Evolutionary conservation across 345 rosid species (phyloP), one percentile per base, ranked within the genome.

Genomic region (Raphanus raphanistrum): DNA sequence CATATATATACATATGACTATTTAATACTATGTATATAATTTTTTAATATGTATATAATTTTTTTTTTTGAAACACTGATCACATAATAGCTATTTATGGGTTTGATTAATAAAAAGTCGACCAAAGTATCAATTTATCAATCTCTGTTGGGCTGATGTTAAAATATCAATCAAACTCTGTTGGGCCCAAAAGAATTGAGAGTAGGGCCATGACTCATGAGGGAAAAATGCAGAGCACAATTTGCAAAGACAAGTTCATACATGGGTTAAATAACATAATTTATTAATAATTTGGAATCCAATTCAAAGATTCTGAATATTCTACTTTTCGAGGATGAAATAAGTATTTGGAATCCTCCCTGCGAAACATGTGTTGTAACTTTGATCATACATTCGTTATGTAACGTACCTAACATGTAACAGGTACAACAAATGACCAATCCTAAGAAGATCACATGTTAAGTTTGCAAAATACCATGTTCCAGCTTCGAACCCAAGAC

Each of bases 391-490:
- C 16, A 58, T 31, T 32, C 17, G 43, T 26, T 26, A 21, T 10
- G 31, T 13, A 36, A n/a, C 55, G 17, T 48, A 48, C 55, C 17
- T 48, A 60, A 33, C 35, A 13, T 73, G 27, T n/a, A 35, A 54
- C 16, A 13, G 8, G 41, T 45, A 13, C 33, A 32, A 73, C 71
- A 64, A 33, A 64, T 54, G 71, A 35, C 29, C 16, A n/a, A 74
- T 26, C 65, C 16, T 9, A n/a, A 73, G 13, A 59, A 16, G 17
- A 15, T 17, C 11, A 75, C 32, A 29, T 74, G 58, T 28, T 21
- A 31, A 68, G 48, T 31, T 13, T 17, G 15, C 57, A 41, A 66
- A 66, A 65, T 54, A 28, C 27, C 29, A 66, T 54, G 71, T 4
- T 7, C 11, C 0, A 27, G 28, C 35, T 74, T 65, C 71, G 71